Conservation (phyloP, 1,284 basidiomycete species). For the Ceratobasidium sp. region DNA sequence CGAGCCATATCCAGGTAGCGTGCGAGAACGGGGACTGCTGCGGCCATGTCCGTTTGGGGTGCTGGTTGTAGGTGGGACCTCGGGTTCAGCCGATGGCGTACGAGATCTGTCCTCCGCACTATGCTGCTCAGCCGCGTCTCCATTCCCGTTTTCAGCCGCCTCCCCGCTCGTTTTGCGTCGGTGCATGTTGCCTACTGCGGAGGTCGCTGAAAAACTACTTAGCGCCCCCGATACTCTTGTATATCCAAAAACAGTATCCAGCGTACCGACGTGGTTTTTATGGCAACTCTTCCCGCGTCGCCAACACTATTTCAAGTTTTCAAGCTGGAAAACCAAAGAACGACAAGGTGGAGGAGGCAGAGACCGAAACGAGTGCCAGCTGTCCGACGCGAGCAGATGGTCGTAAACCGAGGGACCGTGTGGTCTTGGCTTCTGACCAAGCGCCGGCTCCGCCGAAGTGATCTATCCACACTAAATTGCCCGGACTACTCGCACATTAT, state of each 20-base stretch:
- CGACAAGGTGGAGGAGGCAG: neutral
- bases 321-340: conserved; percentile 1
- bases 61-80: conserved; percentile 44
- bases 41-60: conserved; percentile 15
- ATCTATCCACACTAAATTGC: neutral
- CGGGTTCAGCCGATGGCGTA: conserved; percentile 15
- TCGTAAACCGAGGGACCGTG: conserved; percentile 20
- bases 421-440: conserved; percentile 31
- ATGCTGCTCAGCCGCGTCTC: conserved; percentile 15
- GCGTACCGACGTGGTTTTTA: conserved; percentile 10
- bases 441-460: neutral
- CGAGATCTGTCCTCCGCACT: neutral
- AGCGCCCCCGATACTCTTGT: neutral
- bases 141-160: conserved; percentile 47
- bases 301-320: neutral
- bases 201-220: conserved; percentile 18
- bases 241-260: neutral
- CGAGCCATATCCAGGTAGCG: conserved; percentile 55
- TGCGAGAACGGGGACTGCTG: conserved; percentile 48
- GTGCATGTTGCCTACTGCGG: conserved; percentile 51
- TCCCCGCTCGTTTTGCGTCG: conserved; percentile 56
- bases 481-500: neutral
- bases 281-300: neutral
- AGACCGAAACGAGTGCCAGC: conserved; percentile 12
- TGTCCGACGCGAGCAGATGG: conserved; percentile 27